Base-by-base conservation (phyloP, 2,329 filamentous ascomycete genomes). In the Clarireedia homoeocarpa region DNA sequence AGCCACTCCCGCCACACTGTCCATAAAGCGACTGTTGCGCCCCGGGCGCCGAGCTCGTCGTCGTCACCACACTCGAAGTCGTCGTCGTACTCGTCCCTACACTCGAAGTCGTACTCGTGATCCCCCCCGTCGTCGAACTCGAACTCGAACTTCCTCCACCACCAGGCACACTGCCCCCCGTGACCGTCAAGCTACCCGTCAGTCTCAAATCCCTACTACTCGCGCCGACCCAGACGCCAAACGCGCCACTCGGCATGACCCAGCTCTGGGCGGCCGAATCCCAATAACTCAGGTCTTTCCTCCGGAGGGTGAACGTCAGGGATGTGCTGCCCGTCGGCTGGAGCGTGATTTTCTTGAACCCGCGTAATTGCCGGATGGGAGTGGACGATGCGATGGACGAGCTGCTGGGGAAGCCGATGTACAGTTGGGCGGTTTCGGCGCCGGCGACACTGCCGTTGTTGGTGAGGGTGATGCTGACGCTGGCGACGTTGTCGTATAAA, bases 401-500 rank as follows among this genome's bases (percentile, higher is more conserved):
- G 1, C 65, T 71, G 0, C 84, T 46, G 1, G 66, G 65, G 4
- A 67, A 23, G 2, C 62, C 58, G 14, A 67, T 63, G 38, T 66
- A 68, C 6, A 84, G 70, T 66, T 84, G 81, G 0, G 74, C 77
- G 2, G 83, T 70, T 61, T 83, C 80, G 7, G 75, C 71, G 0
- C 78, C 81, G 0, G 67, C 58, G 0, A 81, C 68, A 0, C 65
- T 62, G 2, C 88, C 88, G 0, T 75, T 78, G 65, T 94, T 92
- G 4, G 72, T 77, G 1, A 92, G 72, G 0, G 71, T 76, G 4
- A 81, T 78, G 1, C 76, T 73, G n/a, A 88, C 75, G 0, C 75
- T 75, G 36, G 79, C 85, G 0, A 84, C 74, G 0, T 75, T 69
- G 36, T 87, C 78, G 76, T 83, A 92, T 0, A 91, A 76, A 1